These are phyloP conservation scores for Tricholoma terreum DNA, from an alignment of 768 basidiomycete species.

Conservation along the genomic window DNA sequence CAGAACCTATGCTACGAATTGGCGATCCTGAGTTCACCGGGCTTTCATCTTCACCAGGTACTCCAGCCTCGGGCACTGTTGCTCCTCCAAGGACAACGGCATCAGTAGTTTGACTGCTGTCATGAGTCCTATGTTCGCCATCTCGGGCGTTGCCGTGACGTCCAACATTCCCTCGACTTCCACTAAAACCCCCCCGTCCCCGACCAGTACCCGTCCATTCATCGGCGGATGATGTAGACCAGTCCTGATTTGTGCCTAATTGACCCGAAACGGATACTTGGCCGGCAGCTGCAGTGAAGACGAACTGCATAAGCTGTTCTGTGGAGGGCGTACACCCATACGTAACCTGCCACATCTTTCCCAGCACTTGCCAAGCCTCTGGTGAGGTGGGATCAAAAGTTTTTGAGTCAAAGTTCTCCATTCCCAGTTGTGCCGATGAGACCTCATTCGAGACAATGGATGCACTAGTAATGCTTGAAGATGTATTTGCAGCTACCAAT, in stretches of 20 bases:
- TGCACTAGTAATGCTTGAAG: conserved; percentile 46
- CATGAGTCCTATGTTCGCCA: conserved; percentile 34
- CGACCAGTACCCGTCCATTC: conserved; percentile 31
- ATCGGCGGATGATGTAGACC: conserved; percentile 17
- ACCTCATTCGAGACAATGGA: conserved; percentile 33
- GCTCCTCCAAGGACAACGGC: conserved; percentile 59
- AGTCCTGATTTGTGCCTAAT: conserved; percentile 19
- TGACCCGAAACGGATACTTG: conserved; percentile 22
- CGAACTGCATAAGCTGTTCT: conserved; percentile 75
- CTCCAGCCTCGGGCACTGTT: conserved; percentile 16
- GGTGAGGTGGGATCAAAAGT: conserved; percentile 74
- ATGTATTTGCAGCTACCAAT: conserved; percentile 60
- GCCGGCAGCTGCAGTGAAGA: conserved; percentile 39
- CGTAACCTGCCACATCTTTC: conserved; percentile 72
- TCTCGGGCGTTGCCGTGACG: conserved; percentile 48
- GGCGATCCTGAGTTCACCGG: conserved; percentile 1
- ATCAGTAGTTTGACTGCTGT: conserved; percentile 41
- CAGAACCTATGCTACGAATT: conserved; percentile 24
- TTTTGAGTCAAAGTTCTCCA: conserved; percentile 67
- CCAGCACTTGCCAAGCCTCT: conserved; percentile 76
- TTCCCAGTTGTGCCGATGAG: conserved; percentile 37
- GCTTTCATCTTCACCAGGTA: conserved; percentile 10
- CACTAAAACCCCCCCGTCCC: conserved; percentile 31
- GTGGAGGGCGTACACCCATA: conserved; percentile 67
- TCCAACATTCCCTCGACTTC: conserved; percentile 39